Percentiles rank a stretch among this genome's conserved stretches.
phyloP scores from a whole-genome alignment of 1,139 yeast genomes.

The Protomyces inouyei region DNA sequence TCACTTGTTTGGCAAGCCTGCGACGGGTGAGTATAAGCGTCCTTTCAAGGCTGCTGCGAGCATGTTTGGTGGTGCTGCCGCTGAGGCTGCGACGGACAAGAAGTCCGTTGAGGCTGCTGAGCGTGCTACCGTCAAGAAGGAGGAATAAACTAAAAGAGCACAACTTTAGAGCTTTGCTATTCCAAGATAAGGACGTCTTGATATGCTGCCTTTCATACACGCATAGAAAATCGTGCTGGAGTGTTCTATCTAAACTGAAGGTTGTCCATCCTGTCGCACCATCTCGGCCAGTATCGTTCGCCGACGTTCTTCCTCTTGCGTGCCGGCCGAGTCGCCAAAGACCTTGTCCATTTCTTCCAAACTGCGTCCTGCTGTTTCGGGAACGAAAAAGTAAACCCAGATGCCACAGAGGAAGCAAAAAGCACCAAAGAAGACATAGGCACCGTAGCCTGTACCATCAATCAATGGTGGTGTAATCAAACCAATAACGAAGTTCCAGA shows the following conservation, averaged over 20 bases:
- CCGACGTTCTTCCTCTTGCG: slow-evolving; percentile 21
- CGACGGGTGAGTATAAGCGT: slow-evolving; percentile 89
- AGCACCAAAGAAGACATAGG: slow-evolving; percentile 38
- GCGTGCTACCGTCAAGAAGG: slow-evolving; percentile 89
- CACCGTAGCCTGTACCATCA: slow-evolving; percentile 15
- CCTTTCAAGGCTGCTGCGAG: slow-evolving; percentile 84
- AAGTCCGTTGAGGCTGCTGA: slow-evolving; percentile 82
- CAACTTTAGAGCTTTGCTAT: too few relatives aligned
- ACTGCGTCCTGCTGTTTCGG: slow-evolving; percentile 56
- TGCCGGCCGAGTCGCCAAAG: slow-evolving; percentile 36
- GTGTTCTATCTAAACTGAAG: background rate
- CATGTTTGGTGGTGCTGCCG: slow-evolving; percentile 65
- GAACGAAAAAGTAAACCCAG: slow-evolving; percentile 46
- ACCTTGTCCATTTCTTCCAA: slow-evolving; percentile 57
- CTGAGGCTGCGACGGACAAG: slow-evolving; percentile 71
- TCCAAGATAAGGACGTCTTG: too few relatives aligned
- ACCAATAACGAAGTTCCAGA: slow-evolving; percentile 33
- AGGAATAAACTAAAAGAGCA: slow-evolving; percentile 50
- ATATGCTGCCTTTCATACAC: too few relatives aligned
- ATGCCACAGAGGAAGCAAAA: slow-evolving; percentile 41
- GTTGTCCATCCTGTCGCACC: background rate
- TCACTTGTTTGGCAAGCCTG: slow-evolving; percentile 77
- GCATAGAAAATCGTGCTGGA: too few relatives aligned
- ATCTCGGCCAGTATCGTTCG: background rate
- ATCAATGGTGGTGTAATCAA: slow-evolving; percentile 27